A percentile compares a stretch with the other conserved stretches of the same genome.
phyloP scores from a whole-genome alignment of 306 rosid species.

The Elaeagnus macrophylla region DNA sequence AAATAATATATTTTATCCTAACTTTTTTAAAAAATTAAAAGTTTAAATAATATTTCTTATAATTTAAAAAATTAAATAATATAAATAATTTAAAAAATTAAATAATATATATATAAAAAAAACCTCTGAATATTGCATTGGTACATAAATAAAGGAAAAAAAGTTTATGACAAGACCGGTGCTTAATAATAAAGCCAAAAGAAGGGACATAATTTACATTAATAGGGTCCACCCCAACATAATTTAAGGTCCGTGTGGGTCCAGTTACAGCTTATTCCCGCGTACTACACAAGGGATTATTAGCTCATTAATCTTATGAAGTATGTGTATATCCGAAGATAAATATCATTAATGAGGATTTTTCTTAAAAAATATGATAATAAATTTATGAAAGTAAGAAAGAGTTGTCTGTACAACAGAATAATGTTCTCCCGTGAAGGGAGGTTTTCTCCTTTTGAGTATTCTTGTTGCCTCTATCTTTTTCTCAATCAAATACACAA shows the following conservation, averaged over 20 bases:
- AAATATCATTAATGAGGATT: background rate
- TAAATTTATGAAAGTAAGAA: background rate
- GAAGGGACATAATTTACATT: conserved; percentile 7
- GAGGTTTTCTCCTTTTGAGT: conserved; percentile 7
- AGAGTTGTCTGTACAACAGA: conserved; percentile 7
- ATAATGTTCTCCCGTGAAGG: conserved; percentile 19
- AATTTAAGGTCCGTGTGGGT: conserved; percentile 5
- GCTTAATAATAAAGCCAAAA: background rate
- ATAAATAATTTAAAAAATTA: too few relatives aligned
- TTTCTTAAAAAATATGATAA: background rate
- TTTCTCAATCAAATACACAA: too few relatives aligned
- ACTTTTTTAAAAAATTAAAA: too few relatives aligned
- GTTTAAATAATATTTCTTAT: too few relatives aligned
- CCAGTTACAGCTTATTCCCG: conserved; percentile 33
- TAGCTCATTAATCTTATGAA: background rate
- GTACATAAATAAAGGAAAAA: too few relatives aligned
- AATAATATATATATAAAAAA: too few relatives aligned
- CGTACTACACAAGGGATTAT: conserved; percentile 18
- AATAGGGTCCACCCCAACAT: conserved; percentile 6
- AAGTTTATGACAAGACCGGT: background rate
- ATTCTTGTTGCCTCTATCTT: background rate
- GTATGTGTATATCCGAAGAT: conserved; percentile 4
- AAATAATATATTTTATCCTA: too few relatives aligned
- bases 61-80: too few relatives aligned
- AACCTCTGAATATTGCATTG: too few relatives aligned